These are phyloP conservation scores for Cephalotrichum gorgonifer DNA, from an alignment of 2,329 filamentous ascomycete species.

Conservation along the genomic window DNA sequence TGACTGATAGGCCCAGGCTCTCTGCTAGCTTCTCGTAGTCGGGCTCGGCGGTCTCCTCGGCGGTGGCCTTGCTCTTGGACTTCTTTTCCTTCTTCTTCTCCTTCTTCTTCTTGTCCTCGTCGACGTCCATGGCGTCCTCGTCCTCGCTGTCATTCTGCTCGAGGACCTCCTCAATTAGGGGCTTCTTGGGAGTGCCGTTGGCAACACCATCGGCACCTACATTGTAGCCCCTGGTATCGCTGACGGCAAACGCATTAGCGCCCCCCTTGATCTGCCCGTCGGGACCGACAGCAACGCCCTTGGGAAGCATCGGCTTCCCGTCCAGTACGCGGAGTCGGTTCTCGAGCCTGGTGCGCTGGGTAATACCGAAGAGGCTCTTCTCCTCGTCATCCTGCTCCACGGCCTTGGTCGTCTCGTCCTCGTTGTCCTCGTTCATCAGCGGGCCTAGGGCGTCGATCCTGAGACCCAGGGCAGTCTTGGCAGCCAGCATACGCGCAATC, in stretches of 20 bases:
- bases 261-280: constrained; percentile 52
- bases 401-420: constrained; percentile 44
- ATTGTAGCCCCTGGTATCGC: constrained; percentile 92
- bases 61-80: constrained; percentile 26
- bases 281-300: constrained; percentile 64
- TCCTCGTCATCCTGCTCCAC: constrained; percentile 80
- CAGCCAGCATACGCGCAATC: constrained; percentile 90
- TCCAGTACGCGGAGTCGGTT: constrained; percentile 69
- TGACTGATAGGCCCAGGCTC: constrained; percentile 57
- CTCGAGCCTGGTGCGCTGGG: constrained; percentile 63
- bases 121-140: constrained; percentile 25
- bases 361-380: constrained; percentile 68
- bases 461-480: constrained; percentile 86
- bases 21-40: constrained; percentile 52
- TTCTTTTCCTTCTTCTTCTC: constrained; percentile 27
- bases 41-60: constrained; percentile 38
- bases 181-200: constrained; percentile 26
- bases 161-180: constrained; percentile 36
- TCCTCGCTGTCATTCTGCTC: constrained; percentile 14
- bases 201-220: constrained; percentile 78
- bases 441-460: constrained; percentile 71
- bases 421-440: constrained; percentile 58
- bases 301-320: constrained; percentile 76
- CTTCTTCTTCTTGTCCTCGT: constrained; percentile 23
- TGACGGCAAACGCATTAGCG: constrained; percentile 78